These are phyloP conservation scores for Pyrenophora seminiperda DNA, from an alignment of 2,329 filamentous ascomycete species.

Conservation along the genomic window DNA sequence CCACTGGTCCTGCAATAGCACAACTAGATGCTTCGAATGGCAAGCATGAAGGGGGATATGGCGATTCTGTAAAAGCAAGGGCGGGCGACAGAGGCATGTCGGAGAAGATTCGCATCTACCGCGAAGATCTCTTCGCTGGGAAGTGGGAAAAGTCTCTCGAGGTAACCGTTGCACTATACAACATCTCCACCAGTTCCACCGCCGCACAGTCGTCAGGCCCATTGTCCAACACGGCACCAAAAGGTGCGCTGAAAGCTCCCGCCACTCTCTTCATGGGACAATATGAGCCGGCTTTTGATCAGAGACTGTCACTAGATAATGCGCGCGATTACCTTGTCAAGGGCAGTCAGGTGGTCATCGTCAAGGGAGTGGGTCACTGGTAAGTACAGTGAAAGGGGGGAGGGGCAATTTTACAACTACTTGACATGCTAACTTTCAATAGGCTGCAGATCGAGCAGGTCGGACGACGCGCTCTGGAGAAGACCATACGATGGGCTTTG, in stretches of 20 bases:
- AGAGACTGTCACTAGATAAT: conserved; percentile 57
- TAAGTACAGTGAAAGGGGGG: conserved; percentile 1
- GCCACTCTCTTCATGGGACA: conserved; percentile 61
- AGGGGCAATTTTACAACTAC: not conserved
- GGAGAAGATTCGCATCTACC: conserved; percentile 60
- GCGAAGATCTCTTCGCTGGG: conserved; percentile 53
- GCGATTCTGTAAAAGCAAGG: conserved; percentile 50
- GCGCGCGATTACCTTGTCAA: conserved; percentile 57
- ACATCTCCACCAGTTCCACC: conserved; percentile 40
- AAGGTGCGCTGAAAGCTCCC: conserved; percentile 57
- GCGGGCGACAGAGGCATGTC: conserved; percentile 53
- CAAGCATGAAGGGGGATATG: conserved; percentile 45
- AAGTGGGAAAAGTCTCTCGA: conserved; percentile 60
- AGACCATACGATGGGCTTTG: conserved; percentile 43
- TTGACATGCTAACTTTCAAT: not conserved
- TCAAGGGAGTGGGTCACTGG: conserved; percentile 61
- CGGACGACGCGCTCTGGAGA: conserved; percentile 51
- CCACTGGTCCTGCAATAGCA: conserved; percentile 55
- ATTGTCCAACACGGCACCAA: conserved; percentile 51
- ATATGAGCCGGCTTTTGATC: conserved; percentile 58
- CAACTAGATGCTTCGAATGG: conserved; percentile 46
- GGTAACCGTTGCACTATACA: conserved; percentile 55
- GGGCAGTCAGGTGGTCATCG: conserved; percentile 57
- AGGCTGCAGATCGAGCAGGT: conserved; percentile 53
- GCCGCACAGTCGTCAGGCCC: conserved; percentile 32